These are phyloP conservation scores for Kuraishia ogatae DNA, from an alignment of 805 yeast species.

Conservation along the genomic window DNA sequence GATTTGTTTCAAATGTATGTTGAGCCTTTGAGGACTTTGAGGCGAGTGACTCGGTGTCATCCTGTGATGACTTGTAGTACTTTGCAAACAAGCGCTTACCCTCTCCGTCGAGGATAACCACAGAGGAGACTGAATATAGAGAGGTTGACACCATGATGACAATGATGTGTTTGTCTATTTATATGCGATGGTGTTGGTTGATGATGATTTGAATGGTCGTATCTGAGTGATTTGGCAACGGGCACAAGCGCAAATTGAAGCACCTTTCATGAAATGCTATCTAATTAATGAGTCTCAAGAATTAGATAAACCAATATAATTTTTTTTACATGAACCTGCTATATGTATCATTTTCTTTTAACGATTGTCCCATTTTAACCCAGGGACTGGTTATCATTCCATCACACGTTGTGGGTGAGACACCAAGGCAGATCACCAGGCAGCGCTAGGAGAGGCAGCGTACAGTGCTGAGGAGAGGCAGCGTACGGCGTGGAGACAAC, in stretches of 20 bases:
- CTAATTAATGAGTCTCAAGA: too few species aligned
- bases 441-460: neutral
- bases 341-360: too few species aligned
- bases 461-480: neutral
- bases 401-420: too few species aligned
- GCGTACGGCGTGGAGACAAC: neutral
- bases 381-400: too few species aligned
- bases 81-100: conserved; percentile 79
- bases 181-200: neutral
- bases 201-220: too few species aligned
- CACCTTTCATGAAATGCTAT: too few species aligned
- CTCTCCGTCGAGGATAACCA: conserved; percentile 70
- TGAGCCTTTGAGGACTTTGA: conserved; percentile 41
- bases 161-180: neutral
- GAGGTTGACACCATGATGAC: conserved; percentile 24
- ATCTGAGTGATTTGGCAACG: too few species aligned
- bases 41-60: conserved; percentile 21
- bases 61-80: conserved; percentile 67
- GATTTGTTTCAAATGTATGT: conserved; percentile 61
- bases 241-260: too few species aligned
- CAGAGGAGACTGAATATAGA: conserved; percentile 75
- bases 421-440: neutral
- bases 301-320: too few species aligned
- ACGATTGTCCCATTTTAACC: too few species aligned
- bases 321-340: too few species aligned